These are phyloP conservation scores for Mortierella sp. DNA, from an alignment of 371 early-diverging fungal species.

Conservation along the genomic window DNA sequence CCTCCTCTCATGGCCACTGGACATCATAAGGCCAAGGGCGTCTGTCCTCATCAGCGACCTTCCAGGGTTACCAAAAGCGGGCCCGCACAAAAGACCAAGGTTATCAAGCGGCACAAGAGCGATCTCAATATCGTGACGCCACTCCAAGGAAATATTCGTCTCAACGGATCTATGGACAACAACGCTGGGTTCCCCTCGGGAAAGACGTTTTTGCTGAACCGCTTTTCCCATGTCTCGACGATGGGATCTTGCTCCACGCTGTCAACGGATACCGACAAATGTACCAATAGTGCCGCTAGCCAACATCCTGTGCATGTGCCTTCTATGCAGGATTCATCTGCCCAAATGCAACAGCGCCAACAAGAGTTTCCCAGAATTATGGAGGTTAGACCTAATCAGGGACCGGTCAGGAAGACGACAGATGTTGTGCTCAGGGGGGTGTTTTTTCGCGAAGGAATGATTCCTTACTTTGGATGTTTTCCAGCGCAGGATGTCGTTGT, in stretches of 20 bases:
- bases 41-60: slow-evolving; percentile 28
- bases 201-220: slow-evolving; percentile 13
- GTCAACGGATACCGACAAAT: neutral
- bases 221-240: slow-evolving; percentile 6
- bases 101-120: slow-evolving; percentile 40
- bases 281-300: neutral
- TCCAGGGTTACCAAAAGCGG: slow-evolving; percentile 21
- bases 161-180: neutral
- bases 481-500: slow-evolving; percentile 34
- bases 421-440: slow-evolving; percentile 36
- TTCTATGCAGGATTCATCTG: neutral
- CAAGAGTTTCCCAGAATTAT: slow-evolving; percentile 20
- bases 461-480: slow-evolving; percentile 44
- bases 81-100: slow-evolving; percentile 37
- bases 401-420: slow-evolving; percentile 39
- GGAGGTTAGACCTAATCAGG: slow-evolving; percentile 36
- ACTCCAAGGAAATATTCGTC: neutral
- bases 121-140: slow-evolving; percentile 22
- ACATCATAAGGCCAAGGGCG: slow-evolving; percentile 52
- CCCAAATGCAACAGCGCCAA: slow-evolving; percentile 1
- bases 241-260: slow-evolving; percentile 1
- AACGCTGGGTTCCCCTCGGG: neutral
- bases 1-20: slow-evolving; percentile 51
- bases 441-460: slow-evolving; percentile 43
- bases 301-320: neutral